Evolutionary conservation across 208 protist species (phyloP).

Genomic region (Trypanosomatidae sp.): DNA sequence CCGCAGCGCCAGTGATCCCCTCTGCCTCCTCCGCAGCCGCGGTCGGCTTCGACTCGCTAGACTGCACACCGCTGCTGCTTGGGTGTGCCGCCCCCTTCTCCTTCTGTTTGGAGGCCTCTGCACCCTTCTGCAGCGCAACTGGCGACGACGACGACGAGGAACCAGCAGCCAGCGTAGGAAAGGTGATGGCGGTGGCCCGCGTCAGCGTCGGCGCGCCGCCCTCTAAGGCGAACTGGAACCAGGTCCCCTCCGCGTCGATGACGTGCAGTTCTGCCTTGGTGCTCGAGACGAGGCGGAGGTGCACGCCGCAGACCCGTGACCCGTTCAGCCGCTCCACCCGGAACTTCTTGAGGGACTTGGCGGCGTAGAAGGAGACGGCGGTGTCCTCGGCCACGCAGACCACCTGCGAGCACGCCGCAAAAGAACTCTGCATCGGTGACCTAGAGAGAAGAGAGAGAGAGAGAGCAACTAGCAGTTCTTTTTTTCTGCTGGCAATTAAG

Average conservation of each 20-base stretch:
- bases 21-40: background rate
- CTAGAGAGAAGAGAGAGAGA: background rate
- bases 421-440: conserved; percentile 42
- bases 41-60: background rate
- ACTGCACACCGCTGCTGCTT: too few species aligned
- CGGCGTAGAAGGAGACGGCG: conserved; percentile 75
- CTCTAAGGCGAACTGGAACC: conserved; percentile 57
- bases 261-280: conserved; percentile 54
- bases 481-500: too few species aligned
- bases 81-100: too few species aligned
- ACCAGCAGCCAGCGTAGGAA: too few species aligned
- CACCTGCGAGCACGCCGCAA: conserved; percentile 68
- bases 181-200: conserved; percentile 9
- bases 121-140: background rate
- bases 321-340: conserved; percentile 80
- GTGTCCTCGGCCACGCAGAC: conserved; percentile 84
- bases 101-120: background rate
- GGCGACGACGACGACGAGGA: background rate
- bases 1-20: background rate
- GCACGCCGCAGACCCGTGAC: conserved; percentile 59
- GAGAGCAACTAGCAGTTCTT: too few species aligned
- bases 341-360: conserved; percentile 83
- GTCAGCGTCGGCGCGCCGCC: conserved; percentile 18
- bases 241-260: conserved; percentile 70
- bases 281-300: conserved; percentile 18